Evolutionary conservation across 2,329 filamentous ascomycete genomes (phyloP), one percentile per base, ranked within the genome.

Genomic region (Xylariaceae sp.): DNA sequence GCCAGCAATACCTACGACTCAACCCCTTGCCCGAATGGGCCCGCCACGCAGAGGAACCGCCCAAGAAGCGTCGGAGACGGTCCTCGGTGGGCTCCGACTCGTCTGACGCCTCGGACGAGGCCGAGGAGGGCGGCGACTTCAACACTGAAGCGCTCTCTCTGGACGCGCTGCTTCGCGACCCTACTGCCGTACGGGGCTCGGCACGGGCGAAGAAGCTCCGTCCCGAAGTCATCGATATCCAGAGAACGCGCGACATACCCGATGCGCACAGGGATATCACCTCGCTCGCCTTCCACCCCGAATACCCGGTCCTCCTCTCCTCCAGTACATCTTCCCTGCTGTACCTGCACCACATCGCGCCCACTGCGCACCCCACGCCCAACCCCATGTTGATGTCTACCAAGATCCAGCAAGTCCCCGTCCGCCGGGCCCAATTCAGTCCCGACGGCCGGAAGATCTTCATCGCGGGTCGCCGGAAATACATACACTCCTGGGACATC

Each of bases 401-500:
- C 18, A 92, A 97, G 73, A 84, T 96, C 70, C 88, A 87, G 70
- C 83, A 85, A 64, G 93, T 92, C 0, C 89, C 92, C n/a, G 81
- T 99, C 56, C 85, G 88, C 60, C 91, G 88, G 9, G 91, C 92
- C 5, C 83, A 88, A 44, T 97, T 99, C 74, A 59, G 83, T 82
- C 30, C 85, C 88, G 3, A 77, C 77, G 13, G 90, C 89, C 64
- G 86, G 88, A 88, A 88, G 67, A 88, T 99, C 65, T 90, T 96
- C 73, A 89, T 97, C 61, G 89, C 92, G 15, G 92, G 92, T 44
- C 88, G 93, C 42, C 85, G 94, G 53, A 87, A 87, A 64, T 97
- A 92, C 78, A 97, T 97, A 75, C 94, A 97, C 75, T 87, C 88
- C 65, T 99, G 94, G 94, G 88, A 97, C 69, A 82, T 99, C 23